Conservation (phyloP, 2,329 filamentous ascomycete genomes). For the Helicocarpus griseus region DNA sequence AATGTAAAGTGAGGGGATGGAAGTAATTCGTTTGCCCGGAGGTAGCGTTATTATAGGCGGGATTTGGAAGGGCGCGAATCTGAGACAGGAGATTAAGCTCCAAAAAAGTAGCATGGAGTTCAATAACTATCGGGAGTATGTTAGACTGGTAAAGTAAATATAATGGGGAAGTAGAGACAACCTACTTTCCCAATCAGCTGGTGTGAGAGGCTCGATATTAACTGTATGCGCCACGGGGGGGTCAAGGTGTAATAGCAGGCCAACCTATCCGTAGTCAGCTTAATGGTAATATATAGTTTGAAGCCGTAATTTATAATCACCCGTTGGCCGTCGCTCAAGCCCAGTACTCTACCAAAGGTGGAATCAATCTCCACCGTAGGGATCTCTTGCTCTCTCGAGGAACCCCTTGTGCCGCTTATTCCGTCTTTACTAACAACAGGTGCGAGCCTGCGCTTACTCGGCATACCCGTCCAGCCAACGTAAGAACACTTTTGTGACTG, state of each 20-base stretch:
- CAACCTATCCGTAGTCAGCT: conserved; percentile 38
- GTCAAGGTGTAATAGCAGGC: conserved; percentile 68
- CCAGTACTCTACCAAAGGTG: conserved; percentile 67
- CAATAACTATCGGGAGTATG: conserved; percentile 56
- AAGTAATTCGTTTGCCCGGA: conserved; percentile 43
- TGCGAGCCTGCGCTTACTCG: conserved; percentile 72
- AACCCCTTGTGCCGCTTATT: conserved; percentile 49
- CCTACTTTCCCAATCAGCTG: conserved; percentile 88
- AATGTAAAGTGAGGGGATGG: conserved; percentile 81
- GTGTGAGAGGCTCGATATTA: conserved; percentile 90
- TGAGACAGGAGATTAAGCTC: conserved; percentile 89
- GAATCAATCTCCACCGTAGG: conserved; percentile 77
- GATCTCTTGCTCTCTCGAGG: conserved; percentile 63
- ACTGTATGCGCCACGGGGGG: conserved; percentile 87
- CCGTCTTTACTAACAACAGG: conserved; percentile 67
- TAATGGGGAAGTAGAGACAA: conserved; percentile 12
- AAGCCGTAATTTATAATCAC: conserved; percentile 39
- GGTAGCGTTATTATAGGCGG: conserved; percentile 48
- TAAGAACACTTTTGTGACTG: conserved; percentile 61
- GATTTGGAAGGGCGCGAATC: conserved; percentile 87
- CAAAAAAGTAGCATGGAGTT: conserved; percentile 89
- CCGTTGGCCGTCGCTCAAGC: conserved; percentile 72
- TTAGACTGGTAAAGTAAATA: conserved; percentile 8
- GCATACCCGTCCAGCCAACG: conserved; percentile 96
- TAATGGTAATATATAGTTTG: not conserved